Evolutionary conservation across 352 stramenopile species (phyloP), one percentile per base, ranked within the genome.

Genomic region (Albugo laibachii): DNA sequence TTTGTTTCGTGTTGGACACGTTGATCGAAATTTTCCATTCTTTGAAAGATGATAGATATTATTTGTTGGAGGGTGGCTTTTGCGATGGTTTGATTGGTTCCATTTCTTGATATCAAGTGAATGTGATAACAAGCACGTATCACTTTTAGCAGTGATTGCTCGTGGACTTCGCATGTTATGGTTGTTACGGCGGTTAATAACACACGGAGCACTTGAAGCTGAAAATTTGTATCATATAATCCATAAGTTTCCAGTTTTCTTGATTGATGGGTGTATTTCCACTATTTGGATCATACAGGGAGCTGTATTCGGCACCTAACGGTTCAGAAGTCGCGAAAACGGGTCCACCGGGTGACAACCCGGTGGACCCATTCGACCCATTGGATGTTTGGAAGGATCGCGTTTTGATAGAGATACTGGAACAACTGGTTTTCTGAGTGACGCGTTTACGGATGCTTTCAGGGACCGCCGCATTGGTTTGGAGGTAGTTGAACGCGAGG

Each of bases 31-130:
- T 71, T 81, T 63, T 98, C 93, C 91, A 99, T 97, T 45, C 94
- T 63, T 55, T 94, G 74, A 63, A 98, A 98, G 0, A 98, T 88
- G 43, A 95, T 89, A 21, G 66, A 89, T 13, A 97, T 84, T 53
- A 99, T 93, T 61, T 99, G 95, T 63, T 96, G 93, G 35, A 99
- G 65, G 36, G 91, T 95, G 27, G 94, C 94, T 61, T 97, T 95
- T n/a, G 95, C 95, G 3, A 96, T 97, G 5, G 83, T 97, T 52
- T 95, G 84, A 61, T 98, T 98, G 6, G 93, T 87, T 16, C 62
- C 60, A 45, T 79, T 96, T 46, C 89, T 81, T 47, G 77, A 83
- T 48, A 93, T 74, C 18, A 98, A 62, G 52, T 97, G 94, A 34
- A 99, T 91, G 52, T 98, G 93, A 61, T 97, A 98, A 49, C 92